phyloP scores from a whole-genome alignment of 305 asterid genomes.

The Fraxinus nigra region DNA sequence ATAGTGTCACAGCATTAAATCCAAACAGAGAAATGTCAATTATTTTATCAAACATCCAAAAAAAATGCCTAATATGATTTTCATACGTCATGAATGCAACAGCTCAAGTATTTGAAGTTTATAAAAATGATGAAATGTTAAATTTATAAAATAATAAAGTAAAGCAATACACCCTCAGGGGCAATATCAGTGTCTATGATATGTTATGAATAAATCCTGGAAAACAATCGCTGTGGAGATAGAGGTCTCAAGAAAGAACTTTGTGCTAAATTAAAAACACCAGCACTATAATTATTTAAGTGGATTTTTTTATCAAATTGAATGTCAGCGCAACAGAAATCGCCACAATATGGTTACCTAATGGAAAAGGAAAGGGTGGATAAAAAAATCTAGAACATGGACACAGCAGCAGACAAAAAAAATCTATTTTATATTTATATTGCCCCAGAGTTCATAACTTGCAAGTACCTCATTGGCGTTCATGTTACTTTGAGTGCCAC shows the following conservation, averaged over 20 bases:
- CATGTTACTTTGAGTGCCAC: slow-evolving; percentile 99
- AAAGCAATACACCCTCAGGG: background rate
- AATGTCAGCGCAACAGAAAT: background rate
- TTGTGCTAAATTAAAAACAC: background rate
- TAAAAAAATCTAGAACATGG: background rate
- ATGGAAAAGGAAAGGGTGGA: background rate
- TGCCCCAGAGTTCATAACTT: slow-evolving; percentile 11
- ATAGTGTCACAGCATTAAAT: slow-evolving; percentile 7
- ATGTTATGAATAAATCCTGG: background rate
- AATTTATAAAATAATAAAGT: background rate
- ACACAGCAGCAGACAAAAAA: background rate
- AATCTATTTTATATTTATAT: background rate
- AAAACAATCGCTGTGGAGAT: background rate
- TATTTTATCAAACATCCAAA: background rate
- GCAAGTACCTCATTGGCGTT: slow-evolving; percentile 88
- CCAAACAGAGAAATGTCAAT: slow-evolving; percentile 16
- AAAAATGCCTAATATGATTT: background rate
- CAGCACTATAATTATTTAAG: background rate
- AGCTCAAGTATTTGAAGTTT: background rate
- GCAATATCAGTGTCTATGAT: background rate
- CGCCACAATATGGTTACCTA: background rate
- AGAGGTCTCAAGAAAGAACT: background rate
- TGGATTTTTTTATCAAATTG: background rate
- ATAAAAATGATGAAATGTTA: background rate
- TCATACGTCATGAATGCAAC: background rate